These are phyloP conservation scores for Calocybe gambosa DNA, from an alignment of 1,284 basidiomycete species.

Conservation along the genomic window DNA sequence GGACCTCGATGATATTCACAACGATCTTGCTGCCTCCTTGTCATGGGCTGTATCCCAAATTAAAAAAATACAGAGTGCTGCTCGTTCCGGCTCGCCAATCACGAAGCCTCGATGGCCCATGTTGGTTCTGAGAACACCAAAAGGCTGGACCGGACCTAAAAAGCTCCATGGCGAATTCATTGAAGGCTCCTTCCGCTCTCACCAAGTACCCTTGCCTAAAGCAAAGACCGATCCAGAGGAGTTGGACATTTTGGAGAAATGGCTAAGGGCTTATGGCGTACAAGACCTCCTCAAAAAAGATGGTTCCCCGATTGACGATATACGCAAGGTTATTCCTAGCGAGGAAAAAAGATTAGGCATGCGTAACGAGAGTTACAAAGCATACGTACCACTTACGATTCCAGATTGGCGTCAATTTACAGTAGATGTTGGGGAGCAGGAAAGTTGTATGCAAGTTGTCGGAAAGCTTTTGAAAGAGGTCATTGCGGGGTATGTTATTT, in stretches of 20 bases:
- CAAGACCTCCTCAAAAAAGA: constrained; percentile 54
- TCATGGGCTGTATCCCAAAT: constrained; percentile 82
- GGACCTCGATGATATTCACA: constrained; percentile 59
- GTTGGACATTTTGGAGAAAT: constrained; percentile 56
- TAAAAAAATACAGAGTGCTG: constrained; percentile 70
- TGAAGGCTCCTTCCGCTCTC: constrained; percentile 71
- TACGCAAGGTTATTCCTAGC: constrained; percentile 56
- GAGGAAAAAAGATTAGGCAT: constrained; percentile 57
- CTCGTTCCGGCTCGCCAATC: constrained; percentile 68
- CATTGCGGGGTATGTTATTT: constrained; percentile 40
- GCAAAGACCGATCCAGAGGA: constrained; percentile 62
- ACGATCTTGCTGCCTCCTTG: constrained; percentile 72
- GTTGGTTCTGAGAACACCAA: constrained; percentile 77
- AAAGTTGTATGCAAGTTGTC: constrained; percentile 75
- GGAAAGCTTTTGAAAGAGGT: constrained; percentile 57
- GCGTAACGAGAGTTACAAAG: constrained; percentile 60
- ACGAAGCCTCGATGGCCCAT: constrained; percentile 85
- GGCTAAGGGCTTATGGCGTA: constrained; percentile 66
- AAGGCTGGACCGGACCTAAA: constrained; percentile 72
- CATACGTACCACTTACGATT: constrained; percentile 53
- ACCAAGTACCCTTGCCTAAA: constrained; percentile 78
- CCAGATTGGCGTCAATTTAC: constrained; percentile 62
- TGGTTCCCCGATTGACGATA: constrained; percentile 42
- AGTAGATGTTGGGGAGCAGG: constrained; percentile 48
- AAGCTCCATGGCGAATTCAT: constrained; percentile 59